Percentiles rank a stretch among this genome's conserved stretches.
Conservation (phyloP, 371 early-diverging fungal species). For the Syncephalastrum racemosum region DNA sequence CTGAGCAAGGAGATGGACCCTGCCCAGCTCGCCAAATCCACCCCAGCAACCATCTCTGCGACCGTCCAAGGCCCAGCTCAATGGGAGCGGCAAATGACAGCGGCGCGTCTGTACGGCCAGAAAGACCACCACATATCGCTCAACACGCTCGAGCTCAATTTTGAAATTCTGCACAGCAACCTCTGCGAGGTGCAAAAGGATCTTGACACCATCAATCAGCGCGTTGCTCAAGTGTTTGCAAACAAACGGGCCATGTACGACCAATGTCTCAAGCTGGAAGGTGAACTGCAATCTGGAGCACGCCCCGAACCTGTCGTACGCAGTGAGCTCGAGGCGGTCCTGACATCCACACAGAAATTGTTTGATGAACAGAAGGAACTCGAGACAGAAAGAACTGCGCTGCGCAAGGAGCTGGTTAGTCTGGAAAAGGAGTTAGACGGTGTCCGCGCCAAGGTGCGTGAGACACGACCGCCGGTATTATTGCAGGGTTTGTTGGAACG, state of each 20-base stretch:
- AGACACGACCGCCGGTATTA: slow-evolving; percentile 52
- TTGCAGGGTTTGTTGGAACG: slow-evolving; percentile 55
- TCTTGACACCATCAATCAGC: slow-evolving; percentile 42
- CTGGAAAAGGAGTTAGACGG: slow-evolving; percentile 34
- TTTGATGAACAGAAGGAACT: slow-evolving; percentile 35
- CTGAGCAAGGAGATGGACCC: slow-evolving; percentile 22
- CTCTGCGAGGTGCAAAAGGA: slow-evolving; percentile 60
- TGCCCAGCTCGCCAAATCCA: slow-evolving; percentile 3
- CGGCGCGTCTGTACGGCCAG: slow-evolving; percentile 14
- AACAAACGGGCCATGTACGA: slow-evolving; percentile 57
- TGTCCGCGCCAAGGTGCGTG: slow-evolving; percentile 35
- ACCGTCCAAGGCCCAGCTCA: slow-evolving; percentile 4
- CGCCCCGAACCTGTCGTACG: slow-evolving; percentile 16
- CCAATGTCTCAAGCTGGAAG: slow-evolving; percentile 45
- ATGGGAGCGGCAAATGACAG: slow-evolving; percentile 19
- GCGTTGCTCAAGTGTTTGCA: slow-evolving; percentile 33
- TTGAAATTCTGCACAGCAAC: slow-evolving; percentile 58
- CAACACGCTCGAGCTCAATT: slow-evolving; percentile 56
- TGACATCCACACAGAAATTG: slow-evolving; percentile 29
- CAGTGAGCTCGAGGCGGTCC: slow-evolving; percentile 30
- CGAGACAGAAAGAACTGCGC: slow-evolving; percentile 25
- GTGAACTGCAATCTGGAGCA: slow-evolving; percentile 16
- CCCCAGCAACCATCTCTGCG: background rate
- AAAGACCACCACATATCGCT: slow-evolving; percentile 21
- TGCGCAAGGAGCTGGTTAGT: slow-evolving; percentile 39